A percentile compares a stretch with the other conserved stretches of the same genome.
These are phyloP conservation scores for Colletotrichum trifolii DNA, from an alignment of 2,329 filamentous ascomycete species.

Conservation along the genomic window DNA sequence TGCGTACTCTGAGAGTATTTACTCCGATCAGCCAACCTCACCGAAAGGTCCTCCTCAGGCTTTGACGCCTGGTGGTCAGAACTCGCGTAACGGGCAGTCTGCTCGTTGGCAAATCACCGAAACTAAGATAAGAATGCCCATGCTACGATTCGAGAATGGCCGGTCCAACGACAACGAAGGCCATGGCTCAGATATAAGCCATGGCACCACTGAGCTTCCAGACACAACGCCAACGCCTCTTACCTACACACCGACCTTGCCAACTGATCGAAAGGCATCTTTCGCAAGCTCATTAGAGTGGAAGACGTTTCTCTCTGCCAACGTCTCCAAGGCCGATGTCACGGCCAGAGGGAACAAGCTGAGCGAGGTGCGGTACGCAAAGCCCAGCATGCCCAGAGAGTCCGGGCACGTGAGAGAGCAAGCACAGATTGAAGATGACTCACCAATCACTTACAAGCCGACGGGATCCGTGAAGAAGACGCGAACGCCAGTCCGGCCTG, in stretches of 20 bases:
- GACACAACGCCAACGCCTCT: neutral
- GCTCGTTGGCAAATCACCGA: neutral
- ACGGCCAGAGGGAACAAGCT: neutral
- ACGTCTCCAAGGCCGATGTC: conserved; percentile 53
- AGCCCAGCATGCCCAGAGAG: conserved; percentile 39
- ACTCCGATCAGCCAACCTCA: conserved; percentile 49
- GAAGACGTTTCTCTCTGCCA: conserved; percentile 65
- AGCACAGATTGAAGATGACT: conserved; percentile 59
- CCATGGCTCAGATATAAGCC: neutral
- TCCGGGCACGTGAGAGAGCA: conserved; percentile 59
- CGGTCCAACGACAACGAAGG: neutral
- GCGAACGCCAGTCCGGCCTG: conserved; percentile 19
- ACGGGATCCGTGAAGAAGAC: neutral
- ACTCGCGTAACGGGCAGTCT: neutral
- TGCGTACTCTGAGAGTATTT: conserved; percentile 61
- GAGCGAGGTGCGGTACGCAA: conserved; percentile 32
- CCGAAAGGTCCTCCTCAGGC: neutral
- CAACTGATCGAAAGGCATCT: conserved; percentile 50
- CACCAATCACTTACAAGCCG: conserved; percentile 28
- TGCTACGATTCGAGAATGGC: neutral
- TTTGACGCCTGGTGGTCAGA: neutral
- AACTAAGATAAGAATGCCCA: neutral
- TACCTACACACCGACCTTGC: conserved; percentile 41
- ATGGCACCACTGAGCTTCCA: neutral
- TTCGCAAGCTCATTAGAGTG: conserved; percentile 62